Conservation (phyloP, 179 eudicot species). For the Beta lomatogona region DNA sequence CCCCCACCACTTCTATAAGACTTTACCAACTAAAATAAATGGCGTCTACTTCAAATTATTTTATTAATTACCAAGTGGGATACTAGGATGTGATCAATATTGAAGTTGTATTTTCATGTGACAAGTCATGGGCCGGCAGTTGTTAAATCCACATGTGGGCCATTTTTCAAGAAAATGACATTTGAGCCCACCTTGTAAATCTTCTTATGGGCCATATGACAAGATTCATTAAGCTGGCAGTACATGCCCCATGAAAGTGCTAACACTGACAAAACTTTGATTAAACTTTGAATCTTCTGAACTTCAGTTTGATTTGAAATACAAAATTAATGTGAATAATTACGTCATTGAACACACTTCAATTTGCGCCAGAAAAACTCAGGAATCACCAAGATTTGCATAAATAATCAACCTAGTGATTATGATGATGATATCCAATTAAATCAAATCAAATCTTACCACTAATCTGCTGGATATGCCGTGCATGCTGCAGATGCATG, state of each 20-base stretch:
- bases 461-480: neutral
- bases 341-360: neutral
- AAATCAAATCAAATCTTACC: neutral
- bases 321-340: neutral
- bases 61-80: no score
- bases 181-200: constrained; percentile 14
- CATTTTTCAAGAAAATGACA: neutral
- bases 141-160: neutral
- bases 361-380: neutral
- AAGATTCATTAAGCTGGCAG: neutral
- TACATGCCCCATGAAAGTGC: neutral
- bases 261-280: constrained; percentile 3
- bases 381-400: neutral
- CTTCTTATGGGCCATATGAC: neutral
- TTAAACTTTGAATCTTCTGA: neutral
- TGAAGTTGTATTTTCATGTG: neutral
- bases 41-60: no score
- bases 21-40: no score
- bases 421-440: neutral
- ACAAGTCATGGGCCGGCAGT: neutral
- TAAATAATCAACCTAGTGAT: neutral
- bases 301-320: constrained; percentile 14
- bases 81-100: no score
- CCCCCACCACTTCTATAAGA: no score
- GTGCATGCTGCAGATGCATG: no score